Evolutionary conservation across 768 basidiomycete genomes (phyloP), one percentile per base, ranked within the genome.

Genomic region (Collybia mongolica): DNA sequence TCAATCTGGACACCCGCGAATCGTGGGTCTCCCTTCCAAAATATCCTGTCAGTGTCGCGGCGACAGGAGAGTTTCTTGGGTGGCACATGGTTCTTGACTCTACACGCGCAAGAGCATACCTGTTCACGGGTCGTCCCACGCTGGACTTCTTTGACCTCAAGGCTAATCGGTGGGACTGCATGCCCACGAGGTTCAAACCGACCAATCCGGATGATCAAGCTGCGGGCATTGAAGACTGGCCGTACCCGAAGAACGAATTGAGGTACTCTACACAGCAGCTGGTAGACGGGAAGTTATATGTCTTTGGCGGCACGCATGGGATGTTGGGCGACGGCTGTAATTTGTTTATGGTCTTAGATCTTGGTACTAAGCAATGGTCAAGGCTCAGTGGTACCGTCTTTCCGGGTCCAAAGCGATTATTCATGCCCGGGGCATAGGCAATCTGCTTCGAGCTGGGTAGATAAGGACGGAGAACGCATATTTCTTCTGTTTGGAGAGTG

Each of bases 231-330:
- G 55, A 40, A 23, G 8, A 52, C 32, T 18, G 40, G 56, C 58
- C 1, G 66, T 60, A 23, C 60, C 51, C 4, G 48, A 24, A 20
- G 35, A 44, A 2, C 11, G 32, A 32, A 12, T 11, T 32, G 32
- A 32, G 32, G 14, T 32, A 14, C 29, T 28, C 15, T 46, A 45
- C 42, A 12, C 53, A 56, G 44, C 57, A 64, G 17, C 52, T 62
- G 29, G 56, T 66, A n/a, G 49, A 65, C 17, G 61, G 62, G 20
- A 69, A 66, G 37, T 40, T 76, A 1, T 73, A 73, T 49, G 60
- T 73, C 19, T 73, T 75, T 44, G 71, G 67, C 2, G 73, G 73
- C 1, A 58, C 55, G 1, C 64, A 69, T 44, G 49, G 52, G 15
- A 49, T 24, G 5, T 63, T 57, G 2, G 44, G 46, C 14, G 55